Base-by-base conservation (phyloP, 1,139 yeast genomes). In the Scheffersomyces illinoinensis region DNA sequence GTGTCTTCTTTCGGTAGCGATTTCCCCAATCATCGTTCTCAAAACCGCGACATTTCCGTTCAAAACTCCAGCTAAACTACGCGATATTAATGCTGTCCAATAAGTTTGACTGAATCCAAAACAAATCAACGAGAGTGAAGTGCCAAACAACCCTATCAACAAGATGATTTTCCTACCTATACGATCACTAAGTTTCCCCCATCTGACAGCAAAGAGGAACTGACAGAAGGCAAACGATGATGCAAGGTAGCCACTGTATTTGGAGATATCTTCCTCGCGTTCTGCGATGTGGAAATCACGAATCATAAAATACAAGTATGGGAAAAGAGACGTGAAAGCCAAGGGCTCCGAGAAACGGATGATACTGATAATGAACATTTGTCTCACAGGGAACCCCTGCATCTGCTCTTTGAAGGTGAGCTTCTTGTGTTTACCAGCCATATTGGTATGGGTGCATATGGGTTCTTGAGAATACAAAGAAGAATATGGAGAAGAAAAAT, bases 221-320 rank as follows among this genome's bases (percentile, higher is more conserved):
- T 86, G 90, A 59, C 75, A 77, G 47, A 80, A 73, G 19, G 89
- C 86, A 73, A 85, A 85, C 19, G 82, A 76, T 1, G 89, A 83
- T 0, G 88, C 83, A 51, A 86, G 71, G 63, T 85, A 85, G 5
- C 90, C 89, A 5, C 88, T 84, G 68, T 85, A 87, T 56, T 78
- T 76, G 1, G 88, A 79, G 48, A 86, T 82, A 46, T 84, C 83
- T 12, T 83, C 79, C 59, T 85, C 84, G 21, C 80, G 79, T 46
- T 79, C 77, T 2, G 85, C 82, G 39, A 85, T 75, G 5, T 83
- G 80, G 64, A 86, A 85, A 61, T 84, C 86, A 65, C 85, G 72
- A 47, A 87, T 85, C 88, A 87, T 85, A 70, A 85, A 87, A 68
- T 84, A 87, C 26, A 87, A 80, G 67, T 87, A 87, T 2, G 91